Percentiles rank a stretch among this genome's conserved stretches.
Conservation (phyloP, 805 yeast genomes). For the Martiniozyma abietophila region DNA sequence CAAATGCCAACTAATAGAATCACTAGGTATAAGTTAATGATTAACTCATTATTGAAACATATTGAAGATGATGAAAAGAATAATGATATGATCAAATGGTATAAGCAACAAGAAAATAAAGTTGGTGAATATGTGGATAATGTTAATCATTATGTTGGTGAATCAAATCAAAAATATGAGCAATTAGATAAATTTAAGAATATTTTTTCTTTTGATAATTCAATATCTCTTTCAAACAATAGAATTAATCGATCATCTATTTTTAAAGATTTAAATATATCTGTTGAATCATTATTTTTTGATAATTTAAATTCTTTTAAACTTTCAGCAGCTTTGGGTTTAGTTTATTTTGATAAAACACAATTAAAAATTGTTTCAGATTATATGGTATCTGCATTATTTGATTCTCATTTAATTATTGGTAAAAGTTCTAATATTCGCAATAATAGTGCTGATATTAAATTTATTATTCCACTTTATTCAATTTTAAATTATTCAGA, state of each 20-base stretch:
- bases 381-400: slow-evolving; percentile 32
- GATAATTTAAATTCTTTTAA: slow-evolving; percentile 39
- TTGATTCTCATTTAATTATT: slow-evolving; percentile 43
- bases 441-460: slow-evolving; percentile 24
- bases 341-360: slow-evolving; percentile 30
- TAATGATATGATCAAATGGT: slow-evolving; percentile 21
- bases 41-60: slow-evolving; percentile 32
- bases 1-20: slow-evolving; percentile 46
- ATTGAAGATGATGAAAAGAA: slow-evolving; percentile 14
- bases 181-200: slow-evolving; percentile 14
- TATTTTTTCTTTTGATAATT: slow-evolving; percentile 9
- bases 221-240: slow-evolving; percentile 10
- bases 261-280: too few species aligned
- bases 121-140: slow-evolving; percentile 16
- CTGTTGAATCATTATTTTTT: slow-evolving; percentile 25
- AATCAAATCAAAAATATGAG: slow-evolving; percentile 14
- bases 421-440: slow-evolving; percentile 20
- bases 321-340: slow-evolving; percentile 34
- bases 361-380: slow-evolving; percentile 7
- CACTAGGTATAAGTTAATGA: slow-evolving; percentile 40
- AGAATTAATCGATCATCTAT: too few species aligned
- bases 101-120: slow-evolving; percentile 11
- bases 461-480: slow-evolving; percentile 41
- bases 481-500: slow-evolving; percentile 15
- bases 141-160: slow-evolving; percentile 18